Conservation (phyloP, 306 rosid genomes). For the Cicer pinnatifidum region DNA sequence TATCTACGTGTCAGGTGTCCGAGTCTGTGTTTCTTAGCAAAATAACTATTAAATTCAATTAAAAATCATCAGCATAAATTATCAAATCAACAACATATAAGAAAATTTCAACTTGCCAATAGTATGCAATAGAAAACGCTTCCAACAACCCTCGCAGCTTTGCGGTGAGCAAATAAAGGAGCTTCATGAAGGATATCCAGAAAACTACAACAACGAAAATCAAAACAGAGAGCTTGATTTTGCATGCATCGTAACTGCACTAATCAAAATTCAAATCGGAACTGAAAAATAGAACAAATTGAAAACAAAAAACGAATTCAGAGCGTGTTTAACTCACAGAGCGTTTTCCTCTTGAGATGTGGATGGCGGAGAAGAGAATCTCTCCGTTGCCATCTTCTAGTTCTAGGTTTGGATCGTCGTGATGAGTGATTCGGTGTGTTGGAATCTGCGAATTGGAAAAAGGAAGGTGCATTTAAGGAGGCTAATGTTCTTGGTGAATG, state of each 20-base stretch:
- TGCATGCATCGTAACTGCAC: neutral
- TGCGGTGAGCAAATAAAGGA: constrained; percentile 88
- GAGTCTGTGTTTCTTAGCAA: neutral
- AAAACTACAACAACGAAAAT: constrained; percentile 56
- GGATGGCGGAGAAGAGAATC: constrained; percentile 57
- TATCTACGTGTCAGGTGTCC: neutral
- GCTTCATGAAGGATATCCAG: constrained; percentile 95
- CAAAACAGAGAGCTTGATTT: neutral
- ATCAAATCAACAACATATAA: constrained; percentile 4
- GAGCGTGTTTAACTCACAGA: constrained; percentile 48
- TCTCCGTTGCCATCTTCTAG: constrained; percentile 58
- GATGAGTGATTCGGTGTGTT: constrained; percentile 31
- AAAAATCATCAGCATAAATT: neutral
- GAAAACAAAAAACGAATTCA: neutral
- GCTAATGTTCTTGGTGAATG: neutral
- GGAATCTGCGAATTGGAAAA: constrained; percentile 2
- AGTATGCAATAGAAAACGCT: constrained; percentile 78
- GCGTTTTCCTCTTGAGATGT: constrained; percentile 63
- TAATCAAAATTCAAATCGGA: neutral
- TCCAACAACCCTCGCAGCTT: constrained; percentile 77
- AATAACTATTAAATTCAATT: neutral
- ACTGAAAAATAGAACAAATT: neutral
- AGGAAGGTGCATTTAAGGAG: constrained; percentile 6
- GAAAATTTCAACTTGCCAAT: constrained; percentile 57
- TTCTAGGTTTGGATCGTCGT: neutral